Evolutionary conservation across 306 rosid genomes (phyloP), one percentile per base, ranked within the genome.

Genomic region (Cercis canadensis): DNA sequence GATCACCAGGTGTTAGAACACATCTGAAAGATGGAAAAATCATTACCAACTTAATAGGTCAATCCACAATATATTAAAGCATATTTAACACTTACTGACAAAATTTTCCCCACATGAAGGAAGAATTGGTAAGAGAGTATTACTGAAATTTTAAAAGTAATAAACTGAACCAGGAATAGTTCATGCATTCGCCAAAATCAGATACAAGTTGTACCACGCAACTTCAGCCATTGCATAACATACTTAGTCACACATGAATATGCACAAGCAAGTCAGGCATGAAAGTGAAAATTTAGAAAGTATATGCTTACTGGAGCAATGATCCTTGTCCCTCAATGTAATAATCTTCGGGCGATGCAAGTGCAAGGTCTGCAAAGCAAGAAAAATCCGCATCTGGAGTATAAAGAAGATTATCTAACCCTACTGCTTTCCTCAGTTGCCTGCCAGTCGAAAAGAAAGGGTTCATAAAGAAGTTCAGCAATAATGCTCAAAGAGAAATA

Each of bases 311-410:
- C 99, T 94, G 99, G 77, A 94, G 96, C 59, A 94, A 87, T 19
- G 97, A 94, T 71, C 99, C 99, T 77, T 94, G 97, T 83, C 99
- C 99, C 74, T 89, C 96, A 6, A 87, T 82, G 83, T 89, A 94
- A 85, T 94, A 94, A 74, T 94, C 92, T 77, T 80, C 99, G 1
- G 97, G 99, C 72, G 97, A 94, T 57, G 96, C 17, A 49, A 94
- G 95, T 14, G 99, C 99, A 80, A 94, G 84, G 67, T 94, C 99
- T 0, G 97, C 97, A 87, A 94, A 94, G 87, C 97, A 94, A 44
- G 99, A 94, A 81, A 94, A 94, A 85, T 94, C 97, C 34, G 99
- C 99, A 80, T 94, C 99, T 21, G 97, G 99, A 58, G 96, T 94
- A 72, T 94, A 94, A 69, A 94, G 97, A 67, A 94, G 99, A 80